Percentiles rank a stretch among this genome's conserved stretches.
These are phyloP conservation scores for Chlamydomonas eustigma DNA, from an alignment of 139 green algal genomes.

Conservation along the genomic window DNA sequence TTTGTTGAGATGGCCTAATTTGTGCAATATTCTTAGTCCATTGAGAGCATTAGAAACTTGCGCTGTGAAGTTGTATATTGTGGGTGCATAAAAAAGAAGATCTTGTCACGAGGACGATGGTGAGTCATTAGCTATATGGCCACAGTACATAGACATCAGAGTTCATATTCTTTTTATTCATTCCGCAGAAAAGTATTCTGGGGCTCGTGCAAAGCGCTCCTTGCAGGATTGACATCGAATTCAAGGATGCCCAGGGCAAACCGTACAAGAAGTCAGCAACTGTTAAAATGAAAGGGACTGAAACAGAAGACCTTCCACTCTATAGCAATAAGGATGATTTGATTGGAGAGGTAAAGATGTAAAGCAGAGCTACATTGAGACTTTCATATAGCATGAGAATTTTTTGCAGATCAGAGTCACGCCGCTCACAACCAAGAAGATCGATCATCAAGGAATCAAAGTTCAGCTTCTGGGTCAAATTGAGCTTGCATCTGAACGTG, in stretches of 20 bases:
- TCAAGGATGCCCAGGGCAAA: slow-evolving; percentile 44
- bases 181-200: slow-evolving; percentile 48
- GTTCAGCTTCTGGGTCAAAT: slow-evolving; percentile 96
- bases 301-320: slow-evolving; percentile 68
- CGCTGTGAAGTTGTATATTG: too few species aligned
- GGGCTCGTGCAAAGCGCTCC: slow-evolving; percentile 47
- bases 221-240: slow-evolving; percentile 44
- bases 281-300: slow-evolving; percentile 46
- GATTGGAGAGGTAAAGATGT: slow-evolving; percentile 70
- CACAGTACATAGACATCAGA: too few species aligned
- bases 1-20: too few species aligned
- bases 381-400: too few species aligned
- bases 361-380: too few species aligned
- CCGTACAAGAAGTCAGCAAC: slow-evolving; percentile 43
- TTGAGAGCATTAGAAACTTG: too few species aligned
- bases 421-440: slow-evolving; percentile 69
- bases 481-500: slow-evolving; percentile 85
- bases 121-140: too few species aligned
- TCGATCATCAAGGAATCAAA: slow-evolving; percentile 93
- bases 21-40: too few species aligned
- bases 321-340: slow-evolving; percentile 73
- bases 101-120: too few species aligned
- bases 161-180: too few species aligned
- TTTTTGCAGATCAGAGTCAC: slow-evolving; percentile 44
- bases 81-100: too few species aligned